phyloP scores from a whole-genome alignment of 208 protist species.

The Vickermania spadyakhi region DNA sequence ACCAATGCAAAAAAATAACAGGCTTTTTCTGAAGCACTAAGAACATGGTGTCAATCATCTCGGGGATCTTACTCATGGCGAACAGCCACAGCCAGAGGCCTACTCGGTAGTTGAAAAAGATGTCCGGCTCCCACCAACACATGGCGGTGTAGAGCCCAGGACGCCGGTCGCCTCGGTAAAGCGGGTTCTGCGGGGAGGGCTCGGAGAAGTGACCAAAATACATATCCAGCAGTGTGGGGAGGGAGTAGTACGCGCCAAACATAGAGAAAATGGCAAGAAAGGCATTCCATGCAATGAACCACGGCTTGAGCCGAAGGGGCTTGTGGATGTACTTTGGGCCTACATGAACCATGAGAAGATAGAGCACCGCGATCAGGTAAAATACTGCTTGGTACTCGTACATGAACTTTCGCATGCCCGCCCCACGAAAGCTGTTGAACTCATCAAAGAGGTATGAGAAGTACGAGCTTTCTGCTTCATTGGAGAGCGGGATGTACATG shows the following conservation, averaged over 20 bases:
- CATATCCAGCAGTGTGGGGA: conserved; percentile 37
- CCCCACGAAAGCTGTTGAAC: not conserved
- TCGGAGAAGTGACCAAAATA: conserved; percentile 1
- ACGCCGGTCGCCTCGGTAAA: conserved; percentile 15
- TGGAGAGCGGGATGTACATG: too few species aligned
- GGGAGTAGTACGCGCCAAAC: conserved; percentile 40
- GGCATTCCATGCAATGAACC: conserved; percentile 78
- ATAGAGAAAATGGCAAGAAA: conserved; percentile 70
- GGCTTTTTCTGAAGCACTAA: conserved; percentile 78
- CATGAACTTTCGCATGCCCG: not conserved
- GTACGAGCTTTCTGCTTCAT: too few species aligned
- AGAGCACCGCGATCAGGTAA: conserved; percentile 12
- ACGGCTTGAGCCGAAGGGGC: conserved; percentile 39
- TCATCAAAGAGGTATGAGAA: too few species aligned
- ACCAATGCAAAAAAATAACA: conserved; percentile 88
- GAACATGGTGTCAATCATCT: conserved; percentile 84
- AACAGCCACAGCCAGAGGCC: conserved; percentile 65
- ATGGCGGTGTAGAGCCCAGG: conserved; percentile 38
- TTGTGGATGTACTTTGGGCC: conserved; percentile 22
- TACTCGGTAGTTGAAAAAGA: conserved; percentile 43
- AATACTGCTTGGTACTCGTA: not conserved
- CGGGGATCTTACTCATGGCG: conserved; percentile 79
- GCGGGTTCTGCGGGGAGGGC: conserved; percentile 20
- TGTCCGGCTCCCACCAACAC: conserved; percentile 35
- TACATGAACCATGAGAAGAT: conserved; percentile 30